Base-by-base conservation (phyloP, 2,329 filamentous ascomycete genomes). In the Hypomyces rosellus region DNA sequence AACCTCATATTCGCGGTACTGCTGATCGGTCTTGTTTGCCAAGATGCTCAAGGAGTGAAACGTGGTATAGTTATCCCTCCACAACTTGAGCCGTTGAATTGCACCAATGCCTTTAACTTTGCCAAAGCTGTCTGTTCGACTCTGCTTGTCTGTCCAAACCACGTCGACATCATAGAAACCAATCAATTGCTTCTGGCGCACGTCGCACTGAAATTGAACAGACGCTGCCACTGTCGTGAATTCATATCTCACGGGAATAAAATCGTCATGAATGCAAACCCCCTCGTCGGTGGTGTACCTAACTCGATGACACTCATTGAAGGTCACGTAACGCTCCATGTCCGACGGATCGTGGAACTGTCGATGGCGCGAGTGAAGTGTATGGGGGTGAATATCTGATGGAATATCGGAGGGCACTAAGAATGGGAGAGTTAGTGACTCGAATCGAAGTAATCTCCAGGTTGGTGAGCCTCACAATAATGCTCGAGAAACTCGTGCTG, bases 81-180 rank as follows among this genome's bases (percentile, higher is more conserved):
- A 78, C 22, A 78, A 63, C 62, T 78, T 78, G 54, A 78, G 67
- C 46, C 75, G 65, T 60, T 78, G 75, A 39, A 77, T 75, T 2
- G 74, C 72, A 1, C 73, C 75, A 48, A 78, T 68, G 16, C 75
- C 75, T 50, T 71, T 70, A 12, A 78, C 69, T 33, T 71, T 76
- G 42, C 75, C 75, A 53, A 76, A 76, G 14, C 68, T 62, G 59
- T 78, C 74, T 3, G 73, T 77, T 37, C 75, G 69, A 43, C 71
- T 65, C 53, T 78, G 73, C 4, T 67, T 61, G 54, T 78, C 75
- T 18, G 74, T 75, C 74, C 75, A 78, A 34, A 75, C 65, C 9
- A 78, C 74, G 53, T 78, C 74, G 33, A 76, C 68, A 51, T 78
- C 75, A 50, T 73, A 78, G 60, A 74, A 77, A 56, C 72, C 74